These are phyloP conservation scores for Asclepias syriaca DNA, from an alignment of 257 asterid species.

Conservation along the genomic window DNA sequence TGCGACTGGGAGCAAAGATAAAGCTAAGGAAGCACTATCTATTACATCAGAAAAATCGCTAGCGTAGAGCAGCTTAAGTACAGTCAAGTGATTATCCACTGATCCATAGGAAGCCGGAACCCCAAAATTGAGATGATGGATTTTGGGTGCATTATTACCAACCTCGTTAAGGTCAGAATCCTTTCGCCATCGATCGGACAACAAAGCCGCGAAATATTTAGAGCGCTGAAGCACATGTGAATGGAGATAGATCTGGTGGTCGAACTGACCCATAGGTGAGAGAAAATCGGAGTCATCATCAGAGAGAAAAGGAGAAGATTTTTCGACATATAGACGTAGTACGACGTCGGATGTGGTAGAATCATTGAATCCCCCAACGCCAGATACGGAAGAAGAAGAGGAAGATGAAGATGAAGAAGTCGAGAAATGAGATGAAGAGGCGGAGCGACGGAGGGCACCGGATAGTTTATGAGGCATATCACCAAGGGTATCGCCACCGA, in stretches of 20 bases:
- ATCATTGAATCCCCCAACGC: slow-evolving; percentile 49
- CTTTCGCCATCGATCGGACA: slow-evolving; percentile 71
- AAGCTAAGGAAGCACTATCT: slow-evolving; percentile 39
- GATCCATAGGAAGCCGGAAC: slow-evolving; percentile 41
- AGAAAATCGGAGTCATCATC: slow-evolving; percentile 28
- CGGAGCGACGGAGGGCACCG: slow-evolving; percentile 32
- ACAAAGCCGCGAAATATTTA: slow-evolving; percentile 53
- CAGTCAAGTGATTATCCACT: slow-evolving; percentile 37
- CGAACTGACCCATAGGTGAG: slow-evolving; percentile 32
- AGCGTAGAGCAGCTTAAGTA: slow-evolving; percentile 55
- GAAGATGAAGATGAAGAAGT: slow-evolving; percentile 19
- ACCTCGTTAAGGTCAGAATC: slow-evolving; percentile 17
- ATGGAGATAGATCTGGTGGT: slow-evolving; percentile 56
- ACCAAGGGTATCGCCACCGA: slow-evolving; percentile 33
- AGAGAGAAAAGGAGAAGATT: slow-evolving; percentile 18
- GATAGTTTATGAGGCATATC: slow-evolving; percentile 39
- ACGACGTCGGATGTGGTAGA: slow-evolving; percentile 54
- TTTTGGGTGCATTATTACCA: slow-evolving; percentile 21
- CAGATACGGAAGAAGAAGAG: slow-evolving; percentile 14
- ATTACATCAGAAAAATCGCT: slow-evolving; percentile 44
- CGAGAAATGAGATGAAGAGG: slow-evolving; percentile 21
- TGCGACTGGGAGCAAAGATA: slow-evolving; percentile 68
- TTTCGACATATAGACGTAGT: slow-evolving; percentile 56
- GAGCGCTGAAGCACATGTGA: slow-evolving; percentile 53
- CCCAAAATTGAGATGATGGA: slow-evolving; percentile 33